Evolutionary conservation across 306 rosid species (phyloP), one percentile per base, ranked within the genome.

Genomic region (Sindora glabra): DNA sequence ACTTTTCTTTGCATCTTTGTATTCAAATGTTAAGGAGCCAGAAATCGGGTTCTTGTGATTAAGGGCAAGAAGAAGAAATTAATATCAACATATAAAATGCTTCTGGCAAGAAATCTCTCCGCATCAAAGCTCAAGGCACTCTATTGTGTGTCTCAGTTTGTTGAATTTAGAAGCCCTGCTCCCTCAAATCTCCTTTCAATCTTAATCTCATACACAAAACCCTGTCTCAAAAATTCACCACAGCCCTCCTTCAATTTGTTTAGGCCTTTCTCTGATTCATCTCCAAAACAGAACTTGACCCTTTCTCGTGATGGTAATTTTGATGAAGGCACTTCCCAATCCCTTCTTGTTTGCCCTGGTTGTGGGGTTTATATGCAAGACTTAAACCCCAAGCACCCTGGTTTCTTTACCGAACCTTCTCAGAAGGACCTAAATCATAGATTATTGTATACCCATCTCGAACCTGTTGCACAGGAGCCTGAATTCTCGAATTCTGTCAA

Each of bases 321-420:
- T 19, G 88, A 83, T 39, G 98, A 85, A 72, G 40, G 72, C 26
- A 29, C 56, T 48, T 53, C 87, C 60, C 61, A 33, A 40, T 59
- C 70, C 45, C 52, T 53, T 59, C 55, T 12, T 29, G 83, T 88
- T 36, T 91, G 96, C 78, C 90, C 85, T 54, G 96, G 98, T 15
- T 92, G 98, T 67, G 98, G 98, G 49, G 90, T 92, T 64, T 72
- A 76, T 36, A 83, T 92, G 95, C 98, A 92, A 40, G 74, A 76
- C 61, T 74, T 65, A 4, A 81, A 80, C 52, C 80, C 95, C 9
- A 85, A 86, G 22, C 79, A 60, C 50, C 98, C 96, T 13, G 98
- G 98, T 18, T 92, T 86, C 70, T 92, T 85, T 79, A 46, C 76
- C 48, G 80, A 76, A 63, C 98, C 98, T 32, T 85, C 95, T 10